Conservation (phyloP, 2,329 filamentous ascomycete species). For the Aspergillus vadensis region DNA sequence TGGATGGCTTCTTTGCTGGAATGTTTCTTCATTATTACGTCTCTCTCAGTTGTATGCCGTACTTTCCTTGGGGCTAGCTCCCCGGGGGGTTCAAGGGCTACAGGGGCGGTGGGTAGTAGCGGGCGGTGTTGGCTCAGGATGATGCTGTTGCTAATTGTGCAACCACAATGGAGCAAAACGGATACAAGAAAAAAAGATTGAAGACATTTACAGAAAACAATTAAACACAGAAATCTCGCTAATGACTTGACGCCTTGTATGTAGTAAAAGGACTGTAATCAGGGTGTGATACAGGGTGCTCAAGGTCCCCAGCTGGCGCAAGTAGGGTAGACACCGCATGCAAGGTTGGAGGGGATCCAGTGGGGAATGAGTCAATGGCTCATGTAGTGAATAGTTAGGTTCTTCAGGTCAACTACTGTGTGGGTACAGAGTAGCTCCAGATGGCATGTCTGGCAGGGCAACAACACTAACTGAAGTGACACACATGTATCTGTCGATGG, state of each 20-base stretch:
- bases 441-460: too few species aligned
- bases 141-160: background rate
- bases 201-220: background rate
- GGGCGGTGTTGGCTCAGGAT: background rate
- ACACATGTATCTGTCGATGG: background rate
- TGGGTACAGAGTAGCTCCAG: too few species aligned
- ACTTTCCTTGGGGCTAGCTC: background rate
- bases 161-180: too few species aligned
- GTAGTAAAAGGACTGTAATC: background rate
- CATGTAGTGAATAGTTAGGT: too few species aligned
- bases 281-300: too few species aligned
- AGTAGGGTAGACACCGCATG: too few species aligned
- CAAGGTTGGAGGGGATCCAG: too few species aligned
- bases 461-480: too few species aligned
- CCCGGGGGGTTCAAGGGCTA: background rate
- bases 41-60: background rate
- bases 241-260: background rate
- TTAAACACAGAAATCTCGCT: background rate
- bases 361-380: too few species aligned
- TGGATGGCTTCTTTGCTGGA: constrained; percentile 3
- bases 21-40: background rate
- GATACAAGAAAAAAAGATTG: background rate
- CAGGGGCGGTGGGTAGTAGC: background rate
- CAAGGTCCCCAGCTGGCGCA: too few species aligned
- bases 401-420: too few species aligned